Base-by-base conservation (phyloP, 75 land plant genomes). In the Cunninghamia lanceolata region DNA sequence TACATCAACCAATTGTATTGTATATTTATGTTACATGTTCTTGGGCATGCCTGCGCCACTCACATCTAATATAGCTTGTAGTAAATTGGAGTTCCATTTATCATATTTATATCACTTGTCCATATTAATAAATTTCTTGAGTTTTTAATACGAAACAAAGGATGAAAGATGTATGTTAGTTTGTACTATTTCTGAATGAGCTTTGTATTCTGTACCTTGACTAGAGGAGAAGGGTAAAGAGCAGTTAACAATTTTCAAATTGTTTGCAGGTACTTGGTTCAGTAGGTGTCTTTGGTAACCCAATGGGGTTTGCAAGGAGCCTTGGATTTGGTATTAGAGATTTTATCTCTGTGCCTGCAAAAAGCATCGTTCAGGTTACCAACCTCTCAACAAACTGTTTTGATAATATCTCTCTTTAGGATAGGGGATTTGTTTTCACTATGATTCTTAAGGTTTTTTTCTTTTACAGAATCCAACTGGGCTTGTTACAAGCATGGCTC, bases 211-310 rank as follows among this genome's bases (percentile, higher is more conserved):
- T 28, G 45, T 42, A 28, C 32, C 50, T 80, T 80, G 15, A 10
- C 10, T 38, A 40, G 50, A 80, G 46, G 30, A 30, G 21, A 80
- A 45, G 50, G 30, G 13, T n/a, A 8, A 43, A 45, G 50, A 77
- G 82, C n/a, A 28, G 9, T 45, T 45, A 25, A 80, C 46, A 80
- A 53, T 83, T n/a, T 42, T 52, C 15, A 36, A 35, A 53, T 80
- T 25, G 8, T 66, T 86, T 92, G 68, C 93, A 98, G 99, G 92
- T 98, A 3, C 89, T 98, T 89, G 99, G 99, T 35, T 98, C 99
- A 85, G 99, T 95, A 87, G 99, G 99, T 83, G 97, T 98, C 40
- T 89, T 98, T 46, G 99, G 99, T 9, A 98, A 98, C 85, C 99
- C 99, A 6, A 93, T 98, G 93, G 95, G 96, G 46, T 98, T 98